Conservation (phyloP, 345 rosid species). For the Dimocarpus longan region DNA sequence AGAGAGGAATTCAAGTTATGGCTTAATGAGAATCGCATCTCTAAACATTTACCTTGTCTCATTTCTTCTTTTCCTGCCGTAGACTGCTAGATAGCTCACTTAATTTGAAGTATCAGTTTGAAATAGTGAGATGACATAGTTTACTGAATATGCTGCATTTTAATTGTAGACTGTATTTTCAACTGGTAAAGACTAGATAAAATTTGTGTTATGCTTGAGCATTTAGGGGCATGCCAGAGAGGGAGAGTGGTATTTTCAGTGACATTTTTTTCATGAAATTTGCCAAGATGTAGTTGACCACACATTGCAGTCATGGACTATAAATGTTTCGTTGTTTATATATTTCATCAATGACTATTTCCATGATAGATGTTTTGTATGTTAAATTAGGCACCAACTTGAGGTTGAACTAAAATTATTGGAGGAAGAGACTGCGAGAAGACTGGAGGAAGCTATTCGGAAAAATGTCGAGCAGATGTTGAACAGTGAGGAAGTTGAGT, state of each 20-base stretch:
- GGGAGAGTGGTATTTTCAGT: neutral
- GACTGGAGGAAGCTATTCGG: constrained; percentile 76
- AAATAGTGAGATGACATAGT: neutral
- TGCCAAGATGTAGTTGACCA: neutral
- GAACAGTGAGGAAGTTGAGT: constrained; percentile 52
- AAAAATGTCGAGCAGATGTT: constrained; percentile 76
- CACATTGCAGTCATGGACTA: neutral
- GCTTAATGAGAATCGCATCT: neutral
- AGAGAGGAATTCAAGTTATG: neutral
- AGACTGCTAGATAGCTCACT: neutral
- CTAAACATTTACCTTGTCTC: no score
- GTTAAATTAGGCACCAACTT: constrained; percentile 50
- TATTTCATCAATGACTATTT: constrained; percentile 2
- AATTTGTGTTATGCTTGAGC: neutral
- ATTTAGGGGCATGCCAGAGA: neutral
- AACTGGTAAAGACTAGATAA: neutral
- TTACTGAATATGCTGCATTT: neutral
- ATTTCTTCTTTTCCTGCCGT: neutral
- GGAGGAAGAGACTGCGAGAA: constrained; percentile 75
- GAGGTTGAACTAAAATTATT: constrained; percentile 65
- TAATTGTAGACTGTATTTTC: neutral
- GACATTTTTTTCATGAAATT: neutral
- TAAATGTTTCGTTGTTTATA: neutral
- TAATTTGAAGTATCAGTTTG: neutral
- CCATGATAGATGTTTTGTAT: constrained; percentile 8